Evolutionary conservation across 331 rosid genomes (phyloP), one percentile per base, ranked within the genome.

Genomic region (Malus hybrid): DNA sequence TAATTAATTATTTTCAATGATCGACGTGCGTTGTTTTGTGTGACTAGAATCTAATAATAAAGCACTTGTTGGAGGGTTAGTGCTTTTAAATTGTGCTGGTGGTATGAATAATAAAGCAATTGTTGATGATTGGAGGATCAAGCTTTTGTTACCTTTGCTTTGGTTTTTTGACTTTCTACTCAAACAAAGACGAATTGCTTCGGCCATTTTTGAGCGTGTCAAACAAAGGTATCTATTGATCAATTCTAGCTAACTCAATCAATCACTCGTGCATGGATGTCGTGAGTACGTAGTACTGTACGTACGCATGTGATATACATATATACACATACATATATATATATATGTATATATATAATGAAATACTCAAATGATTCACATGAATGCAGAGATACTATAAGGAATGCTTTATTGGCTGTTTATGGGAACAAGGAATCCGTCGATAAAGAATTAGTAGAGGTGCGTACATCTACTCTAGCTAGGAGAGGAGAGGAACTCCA

Each of bases 31-130:
- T 42, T 42, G 48, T 42, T 42, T 42, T 42, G 12, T 83, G 32
- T 81, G 55, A 83, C 28, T 79, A 88, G 98, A 90, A 80, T 82
- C 96, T 80, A 86, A 80, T 36, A 82, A 80, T 34, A 83, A 79
- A 71, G 79, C 80, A 52, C 83, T 81, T 31, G 96, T 94, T 65
- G 86, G 83, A 81, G 98, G 93, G 61, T 83, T 90, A 59, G 97
- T 88, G 73, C 88, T 93, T 67, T 77, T 93, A 52, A 93, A 93
- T 71, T 91, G 98, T 76, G 85, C 97, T 11, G 98, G 98, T 73
- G 97, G 98, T 64, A 93, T 93, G 98, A 93, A 93, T 82, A 93
- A 93, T 74, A 93, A 93, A 83, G 98, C 97, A 65, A 80, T 93
- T 62, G 93, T 88, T 31, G 98, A 91, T 70, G 98, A 93, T 72